Evolutionary conservation across 176 grass and related monocot species (phyloP).

Genomic region (Oryza officinalis): DNA sequence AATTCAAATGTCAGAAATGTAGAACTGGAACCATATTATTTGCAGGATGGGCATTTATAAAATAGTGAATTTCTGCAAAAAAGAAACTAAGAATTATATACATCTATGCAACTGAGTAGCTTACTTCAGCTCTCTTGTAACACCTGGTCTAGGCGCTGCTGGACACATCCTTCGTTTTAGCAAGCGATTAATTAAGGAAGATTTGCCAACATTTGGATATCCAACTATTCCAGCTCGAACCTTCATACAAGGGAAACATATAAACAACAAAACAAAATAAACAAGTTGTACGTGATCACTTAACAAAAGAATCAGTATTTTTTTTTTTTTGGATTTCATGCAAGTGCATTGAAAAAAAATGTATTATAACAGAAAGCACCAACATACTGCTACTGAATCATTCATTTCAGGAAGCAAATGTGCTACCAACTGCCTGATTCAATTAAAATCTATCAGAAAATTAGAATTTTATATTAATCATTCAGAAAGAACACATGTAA

Average conservation of each 20-base stretch:
- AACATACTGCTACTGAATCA: not conserved
- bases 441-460: constrained; percentile 5
- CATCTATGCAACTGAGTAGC: not conserved
- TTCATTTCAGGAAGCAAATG: constrained; percentile 17
- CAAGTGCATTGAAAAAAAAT: not conserved
- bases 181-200: constrained; percentile 96
- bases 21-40: not conserved
- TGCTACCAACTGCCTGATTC: not conserved
- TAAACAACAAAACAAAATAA: constrained; percentile 27
- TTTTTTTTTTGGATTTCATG: not conserved
- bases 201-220: constrained; percentile 99
- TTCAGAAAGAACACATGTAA: not conserved
- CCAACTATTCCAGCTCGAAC: constrained; percentile 96
- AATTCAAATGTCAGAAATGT: constrained; percentile 31
- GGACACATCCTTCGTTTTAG: constrained; percentile 95
- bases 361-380: not conserved
- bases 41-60: not conserved
- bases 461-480: not conserved
- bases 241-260: constrained; percentile 41
- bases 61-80: not conserved
- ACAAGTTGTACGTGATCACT: constrained; percentile 10
- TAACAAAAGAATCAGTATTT: not conserved
- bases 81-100: constrained; percentile 3
- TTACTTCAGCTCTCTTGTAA: constrained; percentile 97
- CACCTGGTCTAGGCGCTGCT: constrained; percentile 92